These are phyloP conservation scores for Nicotiana undulata DNA, from an alignment of 257 asterid genomes.

Conservation along the genomic window DNA sequence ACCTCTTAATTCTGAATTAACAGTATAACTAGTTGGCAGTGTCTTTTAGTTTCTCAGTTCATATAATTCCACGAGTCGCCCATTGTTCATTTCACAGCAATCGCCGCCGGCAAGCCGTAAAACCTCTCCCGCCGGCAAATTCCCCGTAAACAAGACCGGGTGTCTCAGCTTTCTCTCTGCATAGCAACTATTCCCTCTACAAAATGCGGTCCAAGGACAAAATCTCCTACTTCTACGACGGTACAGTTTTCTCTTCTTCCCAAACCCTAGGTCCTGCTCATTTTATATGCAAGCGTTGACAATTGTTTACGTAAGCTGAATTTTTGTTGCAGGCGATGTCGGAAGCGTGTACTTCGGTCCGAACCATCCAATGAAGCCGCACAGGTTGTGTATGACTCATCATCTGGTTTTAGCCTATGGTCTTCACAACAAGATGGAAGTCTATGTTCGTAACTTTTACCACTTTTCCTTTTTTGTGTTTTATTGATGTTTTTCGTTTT, in stretches of 20 bases:
- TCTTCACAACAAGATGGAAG: slow-evolving; percentile 95
- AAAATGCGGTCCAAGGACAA: slow-evolving; percentile 80
- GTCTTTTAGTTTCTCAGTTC: too few species aligned
- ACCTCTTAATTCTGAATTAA: too few species aligned
- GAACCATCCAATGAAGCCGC: slow-evolving; percentile 99
- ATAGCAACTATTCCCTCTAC: background rate
- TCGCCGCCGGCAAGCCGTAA: background rate
- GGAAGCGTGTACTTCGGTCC: slow-evolving; percentile 96
- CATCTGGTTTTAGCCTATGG: slow-evolving; percentile 88
- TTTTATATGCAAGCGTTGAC: background rate
- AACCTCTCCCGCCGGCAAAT: background rate
- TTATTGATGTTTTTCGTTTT: background rate
- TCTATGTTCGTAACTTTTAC: slow-evolving; percentile 53
- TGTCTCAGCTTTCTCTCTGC: background rate
- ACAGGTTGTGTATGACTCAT: slow-evolving; percentile 96
- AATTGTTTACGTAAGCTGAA: background rate
- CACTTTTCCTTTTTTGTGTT: background rate
- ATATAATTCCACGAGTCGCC: background rate
- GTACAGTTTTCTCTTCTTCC: slow-evolving; percentile 24
- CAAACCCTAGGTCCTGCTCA: background rate
- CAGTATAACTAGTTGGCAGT: too few species aligned
- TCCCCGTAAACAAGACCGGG: background rate
- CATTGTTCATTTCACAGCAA: background rate
- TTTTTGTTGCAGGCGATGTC: slow-evolving; percentile 71
- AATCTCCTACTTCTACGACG: slow-evolving; percentile 90